Conservation (phyloP, 768 basidiomycete species). For the Termitomyces bulborhizus region DNA sequence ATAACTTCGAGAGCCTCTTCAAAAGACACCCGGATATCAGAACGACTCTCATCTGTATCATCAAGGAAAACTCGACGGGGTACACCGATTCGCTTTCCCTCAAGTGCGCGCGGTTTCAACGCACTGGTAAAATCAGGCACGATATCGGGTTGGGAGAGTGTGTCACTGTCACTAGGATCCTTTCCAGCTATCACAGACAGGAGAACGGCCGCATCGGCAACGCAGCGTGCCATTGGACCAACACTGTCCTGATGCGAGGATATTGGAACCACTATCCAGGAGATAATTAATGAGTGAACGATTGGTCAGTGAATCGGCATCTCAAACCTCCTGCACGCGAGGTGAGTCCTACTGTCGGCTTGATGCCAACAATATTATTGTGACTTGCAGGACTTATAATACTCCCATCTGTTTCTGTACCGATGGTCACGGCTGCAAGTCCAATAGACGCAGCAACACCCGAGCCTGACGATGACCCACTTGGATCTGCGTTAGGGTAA, state of each 20-base stretch:
- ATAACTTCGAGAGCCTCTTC: conserved; percentile 31
- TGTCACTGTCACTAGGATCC: conserved; percentile 49
- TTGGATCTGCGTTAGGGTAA: conserved; percentile 43
- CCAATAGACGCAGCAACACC: conserved; percentile 48
- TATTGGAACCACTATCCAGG: conserved; percentile 43
- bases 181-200: conserved; percentile 49
- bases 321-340: conserved; percentile 50
- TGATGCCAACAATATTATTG: conserved; percentile 54
- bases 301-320: background rate
- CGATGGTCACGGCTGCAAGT: conserved; percentile 38
- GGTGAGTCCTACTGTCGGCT: conserved; percentile 53
- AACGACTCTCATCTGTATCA: conserved; percentile 24
- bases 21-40: conserved; percentile 31
- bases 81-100: conserved; percentile 49
- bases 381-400: conserved; percentile 44
- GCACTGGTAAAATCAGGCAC: conserved; percentile 55
- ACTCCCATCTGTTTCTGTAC: conserved; percentile 48
- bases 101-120: conserved; percentile 38
- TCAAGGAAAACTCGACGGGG: conserved; percentile 35
- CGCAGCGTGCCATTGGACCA: conserved; percentile 48
- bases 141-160: conserved; percentile 40
- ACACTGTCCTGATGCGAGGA: conserved; percentile 53
- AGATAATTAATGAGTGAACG: background rate
- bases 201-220: conserved; percentile 49
- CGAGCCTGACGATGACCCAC: conserved; percentile 56